phyloP scores from a whole-genome alignment of 2,329 filamentous ascomycete species.

The Elsinoe perseae region DNA sequence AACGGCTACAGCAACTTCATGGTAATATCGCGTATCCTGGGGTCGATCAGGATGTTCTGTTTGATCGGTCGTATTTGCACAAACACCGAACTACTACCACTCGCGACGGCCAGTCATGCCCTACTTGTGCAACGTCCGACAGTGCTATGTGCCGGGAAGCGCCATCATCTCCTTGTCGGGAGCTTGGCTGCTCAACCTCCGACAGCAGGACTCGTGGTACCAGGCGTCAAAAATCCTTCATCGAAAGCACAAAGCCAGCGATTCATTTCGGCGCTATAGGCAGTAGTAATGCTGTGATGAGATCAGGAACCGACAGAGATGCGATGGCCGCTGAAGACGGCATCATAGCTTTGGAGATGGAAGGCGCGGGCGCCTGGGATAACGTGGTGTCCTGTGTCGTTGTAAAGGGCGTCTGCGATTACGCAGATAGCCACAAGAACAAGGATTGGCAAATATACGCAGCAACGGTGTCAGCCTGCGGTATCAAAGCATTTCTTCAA shows the following conservation, averaged over 20 bases:
- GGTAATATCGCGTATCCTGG: conserved; percentile 19
- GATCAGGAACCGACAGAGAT: conserved; percentile 14
- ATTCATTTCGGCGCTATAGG: conserved; percentile 15
- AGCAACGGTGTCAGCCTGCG: conserved; percentile 17
- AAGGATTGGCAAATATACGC: conserved; percentile 19
- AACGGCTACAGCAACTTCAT: background rate
- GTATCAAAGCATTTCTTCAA: conserved; percentile 17
- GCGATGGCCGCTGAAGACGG: background rate
- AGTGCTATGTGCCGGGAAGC: background rate
- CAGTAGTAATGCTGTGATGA: conserved; percentile 12
- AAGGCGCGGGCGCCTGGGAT: conserved; percentile 19
- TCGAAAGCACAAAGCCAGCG: background rate
- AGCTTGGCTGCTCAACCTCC: background rate
- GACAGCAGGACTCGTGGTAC: background rate
- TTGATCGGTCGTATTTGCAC: conserved; percentile 22
- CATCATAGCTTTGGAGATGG: conserved; percentile 20
- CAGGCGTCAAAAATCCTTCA: background rate
- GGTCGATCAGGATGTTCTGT: conserved; percentile 22
- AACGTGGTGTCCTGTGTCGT: conserved; percentile 17
- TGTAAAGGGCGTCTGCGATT: conserved; percentile 19
- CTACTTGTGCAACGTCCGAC: background rate
- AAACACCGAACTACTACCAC: conserved; percentile 5
- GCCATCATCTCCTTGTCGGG: background rate
- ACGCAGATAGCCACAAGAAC: conserved; percentile 20
- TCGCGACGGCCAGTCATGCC: background rate